Percentiles rank a stretch among this genome's conserved stretches.
phyloP scores from a whole-genome alignment of 202 grass and related monocot species.

The Hordeum pubiflorum region DNA sequence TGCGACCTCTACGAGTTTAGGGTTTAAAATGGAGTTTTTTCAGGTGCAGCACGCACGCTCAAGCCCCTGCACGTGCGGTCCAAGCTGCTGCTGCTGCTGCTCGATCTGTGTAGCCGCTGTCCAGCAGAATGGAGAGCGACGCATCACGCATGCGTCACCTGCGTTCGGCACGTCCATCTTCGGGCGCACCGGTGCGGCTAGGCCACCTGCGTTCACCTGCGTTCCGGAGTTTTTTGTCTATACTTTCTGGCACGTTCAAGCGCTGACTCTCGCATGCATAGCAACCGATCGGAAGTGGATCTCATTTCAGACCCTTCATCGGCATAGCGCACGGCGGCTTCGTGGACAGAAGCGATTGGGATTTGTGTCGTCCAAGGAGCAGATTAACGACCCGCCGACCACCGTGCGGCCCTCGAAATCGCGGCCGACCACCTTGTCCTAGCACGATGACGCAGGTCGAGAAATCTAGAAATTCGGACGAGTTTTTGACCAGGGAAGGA shows the following conservation, averaged over 20 bases:
- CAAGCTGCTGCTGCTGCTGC: not conserved
- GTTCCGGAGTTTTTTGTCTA: not conserved
- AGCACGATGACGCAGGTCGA: not conserved
- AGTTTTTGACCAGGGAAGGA: too few relatives aligned
- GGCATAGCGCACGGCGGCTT: not conserved
- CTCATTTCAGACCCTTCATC: not conserved
- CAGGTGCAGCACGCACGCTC: not conserved
- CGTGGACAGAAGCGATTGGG: not conserved
- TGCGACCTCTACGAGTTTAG: too few relatives aligned
- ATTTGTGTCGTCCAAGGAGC: too few relatives aligned
- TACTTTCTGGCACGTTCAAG: not conserved
- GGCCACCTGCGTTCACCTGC: too few relatives aligned
- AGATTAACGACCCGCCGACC: too few relatives aligned
- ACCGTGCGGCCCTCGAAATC: not conserved
- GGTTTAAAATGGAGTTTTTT: too few relatives aligned
- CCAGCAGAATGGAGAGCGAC: not conserved
- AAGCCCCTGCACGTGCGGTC: not conserved
- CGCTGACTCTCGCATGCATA: not conserved
- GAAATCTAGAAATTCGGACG: too few relatives aligned
- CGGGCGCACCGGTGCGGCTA: not conserved
- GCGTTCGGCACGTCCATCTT: not conserved
- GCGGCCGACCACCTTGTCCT: not conserved
- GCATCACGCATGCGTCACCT: not conserved
- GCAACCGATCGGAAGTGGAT: not conserved
- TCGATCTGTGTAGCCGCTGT: too few relatives aligned